Conservation (phyloP, 1,284 basidiomycete species). For the Puccinia triticina region DNA sequence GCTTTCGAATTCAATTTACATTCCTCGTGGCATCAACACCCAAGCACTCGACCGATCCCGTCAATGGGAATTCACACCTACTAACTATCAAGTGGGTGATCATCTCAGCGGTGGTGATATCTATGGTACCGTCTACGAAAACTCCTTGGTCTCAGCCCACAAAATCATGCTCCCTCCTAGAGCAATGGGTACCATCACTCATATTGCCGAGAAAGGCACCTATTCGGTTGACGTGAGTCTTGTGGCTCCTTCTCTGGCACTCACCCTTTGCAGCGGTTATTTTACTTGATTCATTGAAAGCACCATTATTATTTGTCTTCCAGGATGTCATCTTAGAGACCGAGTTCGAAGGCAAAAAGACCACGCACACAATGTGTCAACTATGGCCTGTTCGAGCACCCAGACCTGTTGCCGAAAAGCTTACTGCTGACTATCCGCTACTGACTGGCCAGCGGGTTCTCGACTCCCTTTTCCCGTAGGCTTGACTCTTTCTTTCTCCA, state of each 20-base stretch:
- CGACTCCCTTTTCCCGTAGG: slow-evolving; percentile 92
- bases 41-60: slow-evolving; percentile 85
- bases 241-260: neutral
- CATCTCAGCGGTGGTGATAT: slow-evolving; percentile 96
- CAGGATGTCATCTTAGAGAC: slow-evolving; percentile 95
- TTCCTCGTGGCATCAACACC: slow-evolving; percentile 96
- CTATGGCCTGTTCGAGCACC: slow-evolving; percentile 98
- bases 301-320: neutral
- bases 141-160: slow-evolving; percentile 93
- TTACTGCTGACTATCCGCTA: slow-evolving; percentile 87
- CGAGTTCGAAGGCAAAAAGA: slow-evolving; percentile 93
- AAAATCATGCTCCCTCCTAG: slow-evolving; percentile 95
- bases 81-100: slow-evolving; percentile 83
- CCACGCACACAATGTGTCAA: slow-evolving; percentile 94
- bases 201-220: slow-evolving; percentile 90
- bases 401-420: slow-evolving; percentile 89
- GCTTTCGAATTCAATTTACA: slow-evolving; percentile 95
- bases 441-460: slow-evolving; percentile 96
- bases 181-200: slow-evolving; percentile 90
- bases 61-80: slow-evolving; percentile 96
- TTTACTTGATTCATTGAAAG: neutral
- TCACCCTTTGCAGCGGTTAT: neutral
- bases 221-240: slow-evolving; percentile 82
- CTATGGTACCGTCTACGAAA: slow-evolving; percentile 93
- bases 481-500: neutral